These are phyloP conservation scores for Jatropha multifida DNA, from an alignment of 441 rosid species.

Conservation along the genomic window DNA sequence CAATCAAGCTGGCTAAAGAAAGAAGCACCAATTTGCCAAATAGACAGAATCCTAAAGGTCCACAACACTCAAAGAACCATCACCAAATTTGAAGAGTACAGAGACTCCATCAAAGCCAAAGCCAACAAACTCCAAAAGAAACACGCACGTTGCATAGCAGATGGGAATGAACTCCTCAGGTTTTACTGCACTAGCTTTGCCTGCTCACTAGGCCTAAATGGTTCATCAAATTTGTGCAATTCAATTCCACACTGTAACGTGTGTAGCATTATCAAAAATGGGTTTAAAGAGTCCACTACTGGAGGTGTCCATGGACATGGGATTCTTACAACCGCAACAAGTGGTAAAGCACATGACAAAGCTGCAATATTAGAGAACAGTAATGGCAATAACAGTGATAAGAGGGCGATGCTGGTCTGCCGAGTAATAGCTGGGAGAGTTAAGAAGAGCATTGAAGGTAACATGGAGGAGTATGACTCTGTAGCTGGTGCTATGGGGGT, in stretches of 20 bases:
- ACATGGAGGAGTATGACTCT: conserved; percentile 59
- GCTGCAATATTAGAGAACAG: conserved; percentile 30
- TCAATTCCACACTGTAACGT: conserved; percentile 50
- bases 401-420: conserved; percentile 76
- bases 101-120: conserved; percentile 65
- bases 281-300: conserved; percentile 41
- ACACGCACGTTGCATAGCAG: conserved; percentile 78
- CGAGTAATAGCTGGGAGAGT: conserved; percentile 80
- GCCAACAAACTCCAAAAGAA: conserved; percentile 56
- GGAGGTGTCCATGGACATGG: conserved; percentile 33
- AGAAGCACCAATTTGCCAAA: conserved; percentile 59
- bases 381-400: conserved; percentile 21
- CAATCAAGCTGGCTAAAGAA: conserved; percentile 81
- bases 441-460: conserved; percentile 45
- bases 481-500: conserved; percentile 49
- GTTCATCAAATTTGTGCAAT: conserved; percentile 63
- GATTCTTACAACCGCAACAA: conserved; percentile 71
- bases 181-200: conserved; percentile 61
- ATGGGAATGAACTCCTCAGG: conserved; percentile 80
- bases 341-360: conserved; percentile 69
- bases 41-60: conserved; percentile 72
- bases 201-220: conserved; percentile 60
- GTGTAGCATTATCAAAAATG: conserved; percentile 63
- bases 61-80: conserved; percentile 65
- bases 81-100: conserved; percentile 66